Evolutionary conservation across 2,329 filamentous ascomycete species (phyloP).

Genomic region (Hirsutella minnesotensis): DNA sequence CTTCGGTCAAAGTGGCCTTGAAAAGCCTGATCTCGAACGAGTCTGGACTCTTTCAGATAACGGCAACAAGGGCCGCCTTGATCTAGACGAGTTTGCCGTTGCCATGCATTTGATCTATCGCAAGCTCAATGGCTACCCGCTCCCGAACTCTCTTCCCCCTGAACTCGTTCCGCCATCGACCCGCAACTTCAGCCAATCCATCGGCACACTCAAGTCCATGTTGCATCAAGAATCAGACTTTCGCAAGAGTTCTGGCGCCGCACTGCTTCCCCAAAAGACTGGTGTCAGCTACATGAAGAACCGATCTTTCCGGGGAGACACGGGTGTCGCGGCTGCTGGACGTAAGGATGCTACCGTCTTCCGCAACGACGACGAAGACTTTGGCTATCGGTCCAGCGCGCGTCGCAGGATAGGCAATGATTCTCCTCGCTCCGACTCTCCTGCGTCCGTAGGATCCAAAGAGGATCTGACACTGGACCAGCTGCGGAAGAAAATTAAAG

Average conservation of each 20-base stretch:
- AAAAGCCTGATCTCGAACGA: slow-evolving; percentile 78
- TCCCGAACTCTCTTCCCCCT: slow-evolving; percentile 76
- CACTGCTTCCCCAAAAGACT: slow-evolving; percentile 85
- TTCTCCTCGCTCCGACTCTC: slow-evolving; percentile 72
- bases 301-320: slow-evolving; percentile 70
- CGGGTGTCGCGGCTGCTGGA: slow-evolving; percentile 41
- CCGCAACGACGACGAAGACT: slow-evolving; percentile 88
- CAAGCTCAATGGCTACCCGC: slow-evolving; percentile 88
- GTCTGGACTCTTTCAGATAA: slow-evolving; percentile 94
- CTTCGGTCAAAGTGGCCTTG: slow-evolving; percentile 88
- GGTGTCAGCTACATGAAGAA: slow-evolving; percentile 97
- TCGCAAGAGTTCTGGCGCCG: slow-evolving; percentile 79
- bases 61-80: slow-evolving; percentile 84
- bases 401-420: slow-evolving; percentile 71
- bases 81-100: slow-evolving; percentile 95
- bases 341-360: slow-evolving; percentile 95
- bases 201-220: slow-evolving; percentile 84
- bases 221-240: slow-evolving; percentile 81
- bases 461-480: slow-evolving; percentile 83
- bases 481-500: slow-evolving; percentile 80
- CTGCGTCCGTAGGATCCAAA: slow-evolving; percentile 54
- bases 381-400: slow-evolving; percentile 88
- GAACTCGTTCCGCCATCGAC: slow-evolving; percentile 93
- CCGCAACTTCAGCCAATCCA: slow-evolving; percentile 82
- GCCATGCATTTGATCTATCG: slow-evolving; percentile 99